Evolutionary conservation across 257 asterid genomes (phyloP).

Genomic region (Gentiana dahurica): DNA sequence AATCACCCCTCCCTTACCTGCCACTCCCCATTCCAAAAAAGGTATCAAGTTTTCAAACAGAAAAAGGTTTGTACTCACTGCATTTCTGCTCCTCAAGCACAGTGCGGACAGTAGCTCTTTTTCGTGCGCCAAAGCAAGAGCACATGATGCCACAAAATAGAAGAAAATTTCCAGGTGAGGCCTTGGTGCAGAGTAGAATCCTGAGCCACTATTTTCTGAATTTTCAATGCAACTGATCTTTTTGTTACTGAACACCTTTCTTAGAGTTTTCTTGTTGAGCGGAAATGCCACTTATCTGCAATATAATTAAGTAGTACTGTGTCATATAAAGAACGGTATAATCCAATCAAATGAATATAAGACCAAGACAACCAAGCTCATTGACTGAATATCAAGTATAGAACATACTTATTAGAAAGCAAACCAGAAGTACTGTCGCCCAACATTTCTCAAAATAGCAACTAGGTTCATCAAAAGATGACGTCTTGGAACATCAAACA

Average conservation of each 20-base stretch:
- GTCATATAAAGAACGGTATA: too few species aligned
- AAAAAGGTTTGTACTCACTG: constrained; percentile 41
- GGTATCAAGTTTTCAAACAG: not conserved
- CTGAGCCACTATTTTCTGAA: constrained; percentile 21
- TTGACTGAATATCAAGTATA: too few species aligned
- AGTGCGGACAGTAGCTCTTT: constrained; percentile 23
- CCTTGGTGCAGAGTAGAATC: constrained; percentile 37
- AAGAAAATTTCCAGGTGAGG: constrained; percentile 54
- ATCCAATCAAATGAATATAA: too few species aligned
- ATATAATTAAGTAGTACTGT: constrained; percentile 4
- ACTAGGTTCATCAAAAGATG: too few species aligned
- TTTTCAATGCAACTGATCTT: constrained; percentile 20
- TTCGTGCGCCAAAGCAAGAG: constrained; percentile 74
- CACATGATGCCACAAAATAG: constrained; percentile 65
- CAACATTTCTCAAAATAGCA: too few species aligned
- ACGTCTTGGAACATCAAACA: too few species aligned
- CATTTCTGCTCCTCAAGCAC: constrained; percentile 58
- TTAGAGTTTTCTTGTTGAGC: constrained; percentile 40
- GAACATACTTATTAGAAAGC: too few species aligned
- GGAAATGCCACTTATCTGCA: constrained; percentile 40
- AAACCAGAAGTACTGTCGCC: too few species aligned
- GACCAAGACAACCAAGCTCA: too few species aligned
- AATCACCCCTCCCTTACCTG: too few species aligned
- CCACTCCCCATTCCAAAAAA: not conserved
- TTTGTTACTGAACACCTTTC: constrained; percentile 25